Evolutionary conservation across 306 rosid species (phyloP).

Genomic region (Cyamopsis tetragonoloba): DNA sequence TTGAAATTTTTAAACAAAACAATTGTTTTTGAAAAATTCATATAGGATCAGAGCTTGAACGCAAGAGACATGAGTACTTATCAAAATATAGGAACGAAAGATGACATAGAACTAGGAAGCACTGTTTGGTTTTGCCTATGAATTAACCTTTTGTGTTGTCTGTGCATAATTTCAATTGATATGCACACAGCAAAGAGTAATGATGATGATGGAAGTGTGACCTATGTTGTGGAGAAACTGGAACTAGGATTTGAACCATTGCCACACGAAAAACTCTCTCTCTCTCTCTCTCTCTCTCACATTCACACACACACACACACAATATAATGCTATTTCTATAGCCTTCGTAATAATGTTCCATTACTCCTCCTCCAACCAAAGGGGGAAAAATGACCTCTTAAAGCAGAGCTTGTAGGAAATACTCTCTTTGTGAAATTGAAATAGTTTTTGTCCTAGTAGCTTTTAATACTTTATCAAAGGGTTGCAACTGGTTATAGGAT

Average conservation of each 20-base stretch:
- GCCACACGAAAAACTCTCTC: constrained; percentile 31
- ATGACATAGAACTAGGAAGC: constrained; percentile 23
- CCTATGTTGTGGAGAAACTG: constrained; percentile 38
- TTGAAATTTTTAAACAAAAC: too few relatives aligned
- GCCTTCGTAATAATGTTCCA: constrained; percentile 24
- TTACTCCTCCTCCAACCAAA: constrained; percentile 18
- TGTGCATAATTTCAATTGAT: constrained; percentile 25
- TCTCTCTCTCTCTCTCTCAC: too few relatives aligned
- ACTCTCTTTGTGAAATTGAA: not conserved
- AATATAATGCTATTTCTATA: constrained; percentile 43
- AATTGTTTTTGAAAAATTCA: too few relatives aligned
- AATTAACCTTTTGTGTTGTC: too few relatives aligned
- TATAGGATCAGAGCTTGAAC: too few relatives aligned
- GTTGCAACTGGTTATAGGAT: not conserved
- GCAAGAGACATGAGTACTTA: constrained; percentile 25
- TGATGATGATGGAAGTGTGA: constrained; percentile 40
- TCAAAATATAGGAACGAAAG: constrained; percentile 23
- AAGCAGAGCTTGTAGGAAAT: constrained; percentile 21
- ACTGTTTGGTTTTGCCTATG: constrained; percentile 15
- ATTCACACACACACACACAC: too few relatives aligned
- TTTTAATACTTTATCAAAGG: constrained; percentile 1
- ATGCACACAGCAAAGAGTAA: constrained; percentile 33
- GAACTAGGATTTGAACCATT: constrained; percentile 41
- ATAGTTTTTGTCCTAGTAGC: constrained; percentile 8
- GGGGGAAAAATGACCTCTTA: not conserved